Evolutionary conservation across 1,139 yeast species (phyloP).

Genomic region (Yamadazyma mexicana): DNA sequence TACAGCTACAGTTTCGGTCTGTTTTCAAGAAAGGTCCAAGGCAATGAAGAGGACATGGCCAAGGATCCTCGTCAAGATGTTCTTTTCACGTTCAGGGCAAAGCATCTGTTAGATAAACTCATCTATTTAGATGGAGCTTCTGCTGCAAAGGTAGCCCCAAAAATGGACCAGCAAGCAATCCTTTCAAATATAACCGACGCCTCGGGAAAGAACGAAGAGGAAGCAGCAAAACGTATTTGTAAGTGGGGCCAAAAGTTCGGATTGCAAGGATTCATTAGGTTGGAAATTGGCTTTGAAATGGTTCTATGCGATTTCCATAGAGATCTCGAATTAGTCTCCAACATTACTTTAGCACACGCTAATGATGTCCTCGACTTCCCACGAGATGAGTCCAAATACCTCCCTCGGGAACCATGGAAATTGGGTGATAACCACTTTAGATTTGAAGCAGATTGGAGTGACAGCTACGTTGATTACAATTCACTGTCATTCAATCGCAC

Average conservation of each 20-base stretch:
- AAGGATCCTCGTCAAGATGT: conserved; percentile 5
- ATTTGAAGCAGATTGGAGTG: too few relatives aligned
- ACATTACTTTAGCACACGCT: conserved; percentile 33
- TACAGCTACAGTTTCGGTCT: conserved; percentile 52
- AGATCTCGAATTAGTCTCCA: conserved; percentile 40
- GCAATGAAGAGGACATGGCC: conserved; percentile 10
- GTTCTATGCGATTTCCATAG: conserved; percentile 50
- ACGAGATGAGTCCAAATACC: conserved; percentile 9
- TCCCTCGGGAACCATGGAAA: background rate
- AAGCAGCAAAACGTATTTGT: conserved; percentile 48
- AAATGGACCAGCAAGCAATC: conserved; percentile 58
- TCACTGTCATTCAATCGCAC: conserved; percentile 6
- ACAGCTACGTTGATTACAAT: background rate
- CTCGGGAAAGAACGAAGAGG: conserved; percentile 35
- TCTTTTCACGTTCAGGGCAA: conserved; percentile 44
- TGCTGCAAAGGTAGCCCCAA: conserved; percentile 56
- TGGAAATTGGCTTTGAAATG: conserved; percentile 58
- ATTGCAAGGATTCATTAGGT: conserved; percentile 52
- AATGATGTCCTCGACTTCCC: conserved; percentile 39
- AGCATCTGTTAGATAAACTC: conserved; percentile 43
- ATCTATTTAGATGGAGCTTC: conserved; percentile 59
- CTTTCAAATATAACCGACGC: conserved; percentile 25
- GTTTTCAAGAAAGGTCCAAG: conserved; percentile 7
- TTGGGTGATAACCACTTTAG: too few relatives aligned
- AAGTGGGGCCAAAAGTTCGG: conserved; percentile 49